phyloP scores from a whole-genome alignment of 2,329 filamentous ascomycete species.

The Trichoderma simmonsii region DNA sequence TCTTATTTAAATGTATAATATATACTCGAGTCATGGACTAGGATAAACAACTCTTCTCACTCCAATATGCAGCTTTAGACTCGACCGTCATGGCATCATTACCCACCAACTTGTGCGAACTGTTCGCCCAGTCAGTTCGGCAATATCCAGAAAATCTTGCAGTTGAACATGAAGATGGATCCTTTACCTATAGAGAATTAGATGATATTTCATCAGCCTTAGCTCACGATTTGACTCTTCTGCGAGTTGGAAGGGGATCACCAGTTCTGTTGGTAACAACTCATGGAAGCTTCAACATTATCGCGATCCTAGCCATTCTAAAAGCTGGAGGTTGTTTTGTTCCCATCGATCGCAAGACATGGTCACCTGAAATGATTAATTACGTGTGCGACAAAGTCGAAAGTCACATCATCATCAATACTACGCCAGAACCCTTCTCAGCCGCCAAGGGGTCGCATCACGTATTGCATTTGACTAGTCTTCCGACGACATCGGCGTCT shows the following conservation, averaged over 20 bases:
- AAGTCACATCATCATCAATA: slow-evolving; percentile 13
- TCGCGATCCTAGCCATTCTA: slow-evolving; percentile 12
- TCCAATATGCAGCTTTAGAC: not conserved
- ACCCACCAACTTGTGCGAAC: slow-evolving; percentile 7
- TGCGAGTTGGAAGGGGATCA: not conserved
- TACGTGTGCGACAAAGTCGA: slow-evolving; percentile 4
- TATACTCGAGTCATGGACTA: not conserved
- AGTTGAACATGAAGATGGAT: slow-evolving; percentile 10
- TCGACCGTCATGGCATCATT: not conserved
- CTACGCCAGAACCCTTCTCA: not conserved
- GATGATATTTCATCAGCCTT: not conserved
- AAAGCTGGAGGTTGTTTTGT: slow-evolving; percentile 16
- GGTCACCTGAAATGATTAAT: slow-evolving; percentile 7
- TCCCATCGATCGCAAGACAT: slow-evolving; percentile 12
- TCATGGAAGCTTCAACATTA: slow-evolving; percentile 13
- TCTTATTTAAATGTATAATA: not conserved
- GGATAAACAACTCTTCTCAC: not conserved
- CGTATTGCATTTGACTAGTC: not conserved
- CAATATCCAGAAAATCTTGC: slow-evolving; percentile 6
- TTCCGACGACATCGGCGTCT: not conserved
- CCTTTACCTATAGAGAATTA: not conserved
- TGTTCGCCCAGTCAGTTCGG: not conserved
- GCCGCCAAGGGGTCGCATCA: not conserved
- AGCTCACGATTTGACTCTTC: not conserved
- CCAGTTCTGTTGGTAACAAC: slow-evolving; percentile 5